Conservation (phyloP, 139 green algal genomes). For the Auxenochlorella protothecoides region DNA sequence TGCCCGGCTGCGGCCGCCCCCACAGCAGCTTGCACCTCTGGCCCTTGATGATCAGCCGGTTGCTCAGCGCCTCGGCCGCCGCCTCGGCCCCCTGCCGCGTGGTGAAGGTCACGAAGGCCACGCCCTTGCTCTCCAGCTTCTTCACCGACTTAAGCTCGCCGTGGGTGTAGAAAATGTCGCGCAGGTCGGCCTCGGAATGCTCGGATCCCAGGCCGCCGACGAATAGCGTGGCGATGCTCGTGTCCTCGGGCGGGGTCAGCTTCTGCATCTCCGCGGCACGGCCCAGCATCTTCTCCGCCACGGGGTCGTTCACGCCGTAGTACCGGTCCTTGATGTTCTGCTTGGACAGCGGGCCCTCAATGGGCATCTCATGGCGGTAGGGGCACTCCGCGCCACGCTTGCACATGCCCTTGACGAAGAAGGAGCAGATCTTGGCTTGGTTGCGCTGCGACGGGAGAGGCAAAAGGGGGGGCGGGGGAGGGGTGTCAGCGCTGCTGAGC, state of each 20-base stretch:
- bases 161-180: conserved; percentile 74
- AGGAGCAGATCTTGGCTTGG: conserved; percentile 83
- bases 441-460: conserved; percentile 56
- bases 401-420: conserved; percentile 88
- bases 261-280: conserved; percentile 49
- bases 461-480: no score
- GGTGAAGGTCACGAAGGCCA: conserved; percentile 79
- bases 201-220: conserved; percentile 66
- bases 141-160: conserved; percentile 63
- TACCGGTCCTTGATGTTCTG: conserved; percentile 95
- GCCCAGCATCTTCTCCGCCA: conserved; percentile 86
- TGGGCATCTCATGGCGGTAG: conserved; percentile 83
- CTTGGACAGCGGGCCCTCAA: conserved; percentile 49
- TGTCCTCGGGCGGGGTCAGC: conserved; percentile 81
- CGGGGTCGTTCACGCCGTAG: conserved; percentile 95
- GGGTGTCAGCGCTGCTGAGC: no score
- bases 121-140: conserved; percentile 41
- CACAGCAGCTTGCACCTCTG: conserved; percentile 75
- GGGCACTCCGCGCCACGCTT: conserved; percentile 92
- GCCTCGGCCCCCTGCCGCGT: conserved; percentile 67
- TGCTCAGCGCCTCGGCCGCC: conserved; percentile 62
- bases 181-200: conserved; percentile 77
- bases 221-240: conserved; percentile 82
- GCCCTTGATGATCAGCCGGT: conserved; percentile 77
- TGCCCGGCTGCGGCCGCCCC: conserved; percentile 57